Evolutionary conservation across 2,329 filamentous ascomycete species (phyloP).

Genomic region (Aureobasidium lini): DNA sequence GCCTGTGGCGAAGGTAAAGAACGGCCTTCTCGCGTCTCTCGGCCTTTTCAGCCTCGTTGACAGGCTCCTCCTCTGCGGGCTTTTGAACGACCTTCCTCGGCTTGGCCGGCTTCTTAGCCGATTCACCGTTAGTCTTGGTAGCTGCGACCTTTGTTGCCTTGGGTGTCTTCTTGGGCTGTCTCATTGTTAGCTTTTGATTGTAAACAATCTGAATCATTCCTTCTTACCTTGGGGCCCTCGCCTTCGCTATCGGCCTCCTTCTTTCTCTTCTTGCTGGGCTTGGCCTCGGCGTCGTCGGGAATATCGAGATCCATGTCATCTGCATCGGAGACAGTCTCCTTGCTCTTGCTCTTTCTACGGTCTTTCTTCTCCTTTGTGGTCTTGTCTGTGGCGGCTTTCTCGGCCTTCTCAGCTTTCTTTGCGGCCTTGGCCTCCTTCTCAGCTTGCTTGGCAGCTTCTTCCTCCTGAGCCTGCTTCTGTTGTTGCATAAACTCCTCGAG

Average conservation of each 20-base stretch:
- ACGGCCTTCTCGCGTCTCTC: constrained; percentile 60
- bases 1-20: constrained; percentile 86
- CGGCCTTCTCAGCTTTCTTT: constrained; percentile 37
- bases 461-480: constrained; percentile 42
- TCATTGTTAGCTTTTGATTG: neutral
- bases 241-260: constrained; percentile 57
- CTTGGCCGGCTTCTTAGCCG: constrained; percentile 29
- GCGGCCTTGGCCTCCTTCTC: constrained; percentile 32
- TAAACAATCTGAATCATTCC: neutral
- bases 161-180: constrained; percentile 42
- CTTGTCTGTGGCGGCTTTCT: constrained; percentile 23
- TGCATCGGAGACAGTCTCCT: constrained; percentile 17
- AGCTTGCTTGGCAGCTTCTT: constrained; percentile 34
- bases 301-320: constrained; percentile 36
- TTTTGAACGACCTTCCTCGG: constrained; percentile 35
- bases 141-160: constrained; percentile 42
- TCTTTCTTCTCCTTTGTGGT: constrained; percentile 47
- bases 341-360: constrained; percentile 30
- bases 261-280: constrained; percentile 72
- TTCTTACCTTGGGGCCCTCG: constrained; percentile 56
- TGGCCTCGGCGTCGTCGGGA: constrained; percentile 57
- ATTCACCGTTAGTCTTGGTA: constrained; percentile 32
- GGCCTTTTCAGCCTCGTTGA: constrained; percentile 48
- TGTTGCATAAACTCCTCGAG: constrained; percentile 54
- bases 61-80: constrained; percentile 51